These are phyloP conservation scores for Mycosphaerella sp. DNA, from an alignment of 2,329 filamentous ascomycete genomes.

Conservation along the genomic window DNA sequence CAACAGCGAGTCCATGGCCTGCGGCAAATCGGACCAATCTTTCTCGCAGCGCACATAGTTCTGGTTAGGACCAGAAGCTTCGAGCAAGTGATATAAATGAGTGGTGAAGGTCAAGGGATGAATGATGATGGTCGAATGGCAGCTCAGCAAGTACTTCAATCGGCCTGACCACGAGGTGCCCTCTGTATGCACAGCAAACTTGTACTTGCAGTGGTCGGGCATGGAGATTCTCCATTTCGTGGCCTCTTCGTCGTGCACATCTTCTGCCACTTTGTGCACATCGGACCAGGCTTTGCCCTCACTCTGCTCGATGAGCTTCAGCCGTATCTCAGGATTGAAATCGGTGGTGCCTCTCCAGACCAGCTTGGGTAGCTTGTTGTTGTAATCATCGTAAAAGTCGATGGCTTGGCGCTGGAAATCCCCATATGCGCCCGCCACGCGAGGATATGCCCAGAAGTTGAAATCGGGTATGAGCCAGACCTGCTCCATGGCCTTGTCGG, in stretches of 20 bases:
- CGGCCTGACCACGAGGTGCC: conserved; percentile 34
- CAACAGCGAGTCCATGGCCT: conserved; percentile 25
- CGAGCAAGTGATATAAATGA: conserved; percentile 31
- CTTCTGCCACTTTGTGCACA: conserved; percentile 32
- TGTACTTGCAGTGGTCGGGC: conserved; percentile 32
- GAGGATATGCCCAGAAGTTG: conserved; percentile 48
- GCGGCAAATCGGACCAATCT: conserved; percentile 30
- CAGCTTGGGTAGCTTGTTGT: conserved; percentile 43
- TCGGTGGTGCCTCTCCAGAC: conserved; percentile 46
- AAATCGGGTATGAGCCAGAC: conserved; percentile 51
- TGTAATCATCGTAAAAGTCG: conserved; percentile 24
- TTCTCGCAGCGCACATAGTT: conserved; percentile 30
- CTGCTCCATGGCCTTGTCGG: conserved; percentile 31
- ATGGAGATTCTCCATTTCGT: conserved; percentile 27
- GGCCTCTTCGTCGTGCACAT: conserved; percentile 22
- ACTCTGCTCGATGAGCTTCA: conserved; percentile 31
- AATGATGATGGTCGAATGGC: conserved; percentile 30
- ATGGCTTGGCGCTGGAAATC: conserved; percentile 25
- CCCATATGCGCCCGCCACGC: conserved; percentile 25
- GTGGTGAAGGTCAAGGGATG: conserved; percentile 31
- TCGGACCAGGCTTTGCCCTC: conserved; percentile 42
- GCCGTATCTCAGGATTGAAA: conserved; percentile 28
- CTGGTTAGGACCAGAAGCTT: conserved; percentile 25
- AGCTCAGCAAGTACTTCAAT: conserved; percentile 33
- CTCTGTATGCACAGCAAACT: conserved; percentile 33